Conservation (phyloP, 371 early-diverging fungal genomes). For the Mucor irregularis region DNA sequence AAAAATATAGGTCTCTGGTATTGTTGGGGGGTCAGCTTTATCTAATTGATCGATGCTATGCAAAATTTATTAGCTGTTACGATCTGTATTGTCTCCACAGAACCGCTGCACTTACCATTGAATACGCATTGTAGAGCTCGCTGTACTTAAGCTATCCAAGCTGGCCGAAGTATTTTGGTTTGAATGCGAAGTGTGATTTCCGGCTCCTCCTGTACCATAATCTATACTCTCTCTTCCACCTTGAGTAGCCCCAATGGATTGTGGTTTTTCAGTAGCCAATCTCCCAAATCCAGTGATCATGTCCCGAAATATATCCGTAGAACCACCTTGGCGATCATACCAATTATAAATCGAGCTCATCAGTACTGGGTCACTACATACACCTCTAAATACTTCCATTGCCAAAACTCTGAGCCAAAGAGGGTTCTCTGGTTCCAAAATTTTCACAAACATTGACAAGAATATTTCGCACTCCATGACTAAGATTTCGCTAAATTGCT, state of each 20-base stretch:
- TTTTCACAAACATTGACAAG: slow-evolving; percentile 82
- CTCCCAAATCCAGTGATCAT: slow-evolving; percentile 78
- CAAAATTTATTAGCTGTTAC: neutral
- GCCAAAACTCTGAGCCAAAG: slow-evolving; percentile 89
- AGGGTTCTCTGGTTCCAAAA: slow-evolving; percentile 77
- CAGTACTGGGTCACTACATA: slow-evolving; percentile 64
- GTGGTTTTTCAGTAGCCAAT: slow-evolving; percentile 80
- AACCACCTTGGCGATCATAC: slow-evolving; percentile 74
- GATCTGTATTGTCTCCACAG: neutral
- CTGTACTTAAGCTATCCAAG: slow-evolving; percentile 41
- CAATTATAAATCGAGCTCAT: slow-evolving; percentile 68
- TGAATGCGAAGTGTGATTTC: neutral
- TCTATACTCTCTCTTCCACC: slow-evolving; percentile 52
- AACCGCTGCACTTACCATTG: slow-evolving; percentile 61
- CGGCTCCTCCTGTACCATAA: slow-evolving; percentile 10
- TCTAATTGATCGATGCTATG: slow-evolving; percentile 87
- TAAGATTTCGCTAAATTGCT: slow-evolving; percentile 75
- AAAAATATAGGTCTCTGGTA: slow-evolving; percentile 88
- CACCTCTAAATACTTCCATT: slow-evolving; percentile 79
- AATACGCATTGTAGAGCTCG: slow-evolving; percentile 66
- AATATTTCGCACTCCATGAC: slow-evolving; percentile 93
- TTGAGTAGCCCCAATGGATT: slow-evolving; percentile 59
- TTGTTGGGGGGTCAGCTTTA: slow-evolving; percentile 84
- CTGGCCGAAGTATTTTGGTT: slow-evolving; percentile 3
- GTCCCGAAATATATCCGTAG: slow-evolving; percentile 79